Conservation (phyloP, 2,329 filamentous ascomycete species). For the Trichophyton mentagrophytes region DNA sequence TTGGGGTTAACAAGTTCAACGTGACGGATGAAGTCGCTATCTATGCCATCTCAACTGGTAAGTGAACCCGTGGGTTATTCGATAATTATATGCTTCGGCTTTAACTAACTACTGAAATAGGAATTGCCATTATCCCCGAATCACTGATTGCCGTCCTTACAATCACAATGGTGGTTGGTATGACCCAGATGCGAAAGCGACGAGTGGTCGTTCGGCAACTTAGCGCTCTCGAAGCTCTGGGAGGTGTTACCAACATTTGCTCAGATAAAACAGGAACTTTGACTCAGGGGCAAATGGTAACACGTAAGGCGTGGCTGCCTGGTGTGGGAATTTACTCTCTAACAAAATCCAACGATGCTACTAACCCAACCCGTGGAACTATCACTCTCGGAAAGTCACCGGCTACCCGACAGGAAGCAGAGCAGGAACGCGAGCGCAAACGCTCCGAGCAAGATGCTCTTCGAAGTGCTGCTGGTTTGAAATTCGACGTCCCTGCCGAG, state of each 20-base stretch:
- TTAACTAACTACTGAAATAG: constrained; percentile 16
- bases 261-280: constrained; percentile 47
- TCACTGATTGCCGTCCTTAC: constrained; percentile 51
- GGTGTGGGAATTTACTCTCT: constrained; percentile 41
- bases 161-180: constrained; percentile 47
- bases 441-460: constrained; percentile 43
- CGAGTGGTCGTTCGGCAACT: constrained; percentile 44
- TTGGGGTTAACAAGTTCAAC: constrained; percentile 46
- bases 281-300: constrained; percentile 48
- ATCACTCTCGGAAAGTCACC: constrained; percentile 29
- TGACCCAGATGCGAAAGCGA: constrained; percentile 41
- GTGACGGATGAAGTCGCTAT: constrained; percentile 47
- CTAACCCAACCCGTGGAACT: constrained; percentile 41
- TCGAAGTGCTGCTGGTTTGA: constrained; percentile 47
- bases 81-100: not conserved
- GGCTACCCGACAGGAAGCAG: constrained; percentile 20
- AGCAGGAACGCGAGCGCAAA: constrained; percentile 25
- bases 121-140: constrained; percentile 50
- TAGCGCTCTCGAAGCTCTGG: constrained; percentile 43
- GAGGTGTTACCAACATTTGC: constrained; percentile 46
- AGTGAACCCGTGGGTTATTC: constrained; percentile 3
- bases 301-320: constrained; percentile 45
- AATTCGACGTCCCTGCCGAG: constrained; percentile 50
- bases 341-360: constrained; percentile 40
- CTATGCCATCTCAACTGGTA: constrained; percentile 44